Percentiles rank a stretch among this genome's conserved stretches.
These are phyloP conservation scores for Alternaria incomplexa DNA, from an alignment of 2,329 filamentous ascomycete species.

Conservation along the genomic window DNA sequence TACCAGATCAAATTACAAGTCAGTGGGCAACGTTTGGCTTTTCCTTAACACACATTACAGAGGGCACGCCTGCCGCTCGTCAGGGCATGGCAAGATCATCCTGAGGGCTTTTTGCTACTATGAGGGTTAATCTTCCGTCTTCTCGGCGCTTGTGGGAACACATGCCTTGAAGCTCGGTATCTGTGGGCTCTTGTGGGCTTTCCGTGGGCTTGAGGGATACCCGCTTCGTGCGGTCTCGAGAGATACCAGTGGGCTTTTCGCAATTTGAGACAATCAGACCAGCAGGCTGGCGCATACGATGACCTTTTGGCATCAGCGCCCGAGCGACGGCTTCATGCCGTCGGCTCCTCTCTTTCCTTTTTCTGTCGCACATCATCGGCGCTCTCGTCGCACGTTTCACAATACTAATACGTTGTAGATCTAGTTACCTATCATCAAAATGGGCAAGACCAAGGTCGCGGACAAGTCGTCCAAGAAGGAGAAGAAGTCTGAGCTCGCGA, in stretches of 20 bases:
- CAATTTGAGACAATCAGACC: conserved; percentile 49
- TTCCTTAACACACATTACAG: conserved; percentile 49
- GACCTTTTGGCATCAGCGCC: conserved; percentile 23
- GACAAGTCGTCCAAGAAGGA: conserved; percentile 59
- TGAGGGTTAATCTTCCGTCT: conserved; percentile 51
- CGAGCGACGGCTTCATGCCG: conserved; percentile 31
- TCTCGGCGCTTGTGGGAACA: conserved; percentile 62
- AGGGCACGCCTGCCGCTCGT: conserved; percentile 45
- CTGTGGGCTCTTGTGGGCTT: conserved; percentile 56
- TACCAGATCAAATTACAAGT: conserved; percentile 47
- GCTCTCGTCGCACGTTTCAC: conserved; percentile 7
- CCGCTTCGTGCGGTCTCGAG: conserved; percentile 47
- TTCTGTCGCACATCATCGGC: conserved; percentile 2
- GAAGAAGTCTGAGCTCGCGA: conserved; percentile 62
- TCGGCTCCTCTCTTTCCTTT: conserved; percentile 27
- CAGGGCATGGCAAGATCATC: conserved; percentile 45
- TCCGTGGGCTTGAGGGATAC: conserved; percentile 53
- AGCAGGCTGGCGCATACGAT: conserved; percentile 40
- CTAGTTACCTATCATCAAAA: conserved; percentile 34
- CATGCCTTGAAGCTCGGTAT: conserved; percentile 53
- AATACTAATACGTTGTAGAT: conserved; percentile 44
- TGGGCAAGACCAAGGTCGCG: conserved; percentile 47
- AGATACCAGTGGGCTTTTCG: conserved; percentile 53
- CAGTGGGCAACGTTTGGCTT: conserved; percentile 50
- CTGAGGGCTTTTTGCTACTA: conserved; percentile 50